phyloP scores from a whole-genome alignment of 345 rosid species.

The Rhodomyrtus tomentosa region DNA sequence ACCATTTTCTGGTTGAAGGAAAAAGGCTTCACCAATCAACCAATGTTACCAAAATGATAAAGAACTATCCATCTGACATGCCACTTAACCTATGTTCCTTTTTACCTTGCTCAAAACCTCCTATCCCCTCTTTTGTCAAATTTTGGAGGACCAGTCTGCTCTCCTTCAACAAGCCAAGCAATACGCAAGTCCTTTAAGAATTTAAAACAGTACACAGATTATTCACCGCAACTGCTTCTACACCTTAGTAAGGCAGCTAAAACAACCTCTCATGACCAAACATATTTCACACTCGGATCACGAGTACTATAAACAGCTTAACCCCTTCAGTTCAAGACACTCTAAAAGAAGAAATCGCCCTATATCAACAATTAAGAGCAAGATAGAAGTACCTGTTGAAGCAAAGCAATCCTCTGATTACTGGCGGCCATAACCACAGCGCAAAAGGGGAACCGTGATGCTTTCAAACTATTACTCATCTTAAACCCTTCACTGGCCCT shows the following conservation, averaged over 20 bases:
- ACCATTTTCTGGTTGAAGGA: neutral
- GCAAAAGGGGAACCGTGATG: constrained; percentile 84
- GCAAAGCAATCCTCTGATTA: constrained; percentile 88
- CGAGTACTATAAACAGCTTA: neutral
- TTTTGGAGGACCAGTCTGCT: neutral
- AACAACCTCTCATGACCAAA: neutral
- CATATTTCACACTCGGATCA: neutral
- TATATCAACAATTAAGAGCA: neutral
- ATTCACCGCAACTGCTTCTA: neutral
- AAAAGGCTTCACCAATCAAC: neutral
- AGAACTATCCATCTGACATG: neutral
- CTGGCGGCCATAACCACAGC: constrained; percentile 97
- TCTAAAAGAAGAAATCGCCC: neutral
- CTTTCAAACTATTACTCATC: constrained; percentile 98
- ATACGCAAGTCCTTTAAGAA: neutral
- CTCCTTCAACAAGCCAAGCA: neutral
- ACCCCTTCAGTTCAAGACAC: neutral
- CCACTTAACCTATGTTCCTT: neutral
- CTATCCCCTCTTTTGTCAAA: neutral
- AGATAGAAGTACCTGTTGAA: constrained; percentile 55
- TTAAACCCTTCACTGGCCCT: constrained; percentile 96
- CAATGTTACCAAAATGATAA: neutral
- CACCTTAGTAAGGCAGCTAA: neutral
- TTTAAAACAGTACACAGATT: neutral
- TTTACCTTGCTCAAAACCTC: neutral